These are phyloP conservation scores for Rhodotorula sp. DNA, from an alignment of 1,284 basidiomycete genomes.

Conservation along the genomic window DNA sequence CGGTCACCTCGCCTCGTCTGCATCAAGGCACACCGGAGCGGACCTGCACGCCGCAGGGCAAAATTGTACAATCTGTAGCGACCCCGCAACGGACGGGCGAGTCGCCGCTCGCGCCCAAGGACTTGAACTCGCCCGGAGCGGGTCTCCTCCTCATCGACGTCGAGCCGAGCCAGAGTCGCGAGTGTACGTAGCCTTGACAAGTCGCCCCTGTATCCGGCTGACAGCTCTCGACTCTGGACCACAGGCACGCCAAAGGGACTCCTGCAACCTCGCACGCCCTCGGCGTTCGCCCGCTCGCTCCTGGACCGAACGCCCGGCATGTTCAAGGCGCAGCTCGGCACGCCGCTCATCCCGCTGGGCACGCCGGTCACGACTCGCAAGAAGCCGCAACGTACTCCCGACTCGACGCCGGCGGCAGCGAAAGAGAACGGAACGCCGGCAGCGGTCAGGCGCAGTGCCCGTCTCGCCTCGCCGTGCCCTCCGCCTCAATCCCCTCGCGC, in stretches of 20 bases:
- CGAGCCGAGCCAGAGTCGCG: neutral
- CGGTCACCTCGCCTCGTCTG: no score
- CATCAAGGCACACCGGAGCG: no score
- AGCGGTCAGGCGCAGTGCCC: neutral
- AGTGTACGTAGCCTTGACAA: neutral
- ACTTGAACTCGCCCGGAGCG: neutral
- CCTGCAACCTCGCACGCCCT: neutral
- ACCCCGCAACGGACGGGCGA: neutral
- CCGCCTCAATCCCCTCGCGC: neutral
- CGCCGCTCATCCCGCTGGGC: slow-evolving; percentile 16
- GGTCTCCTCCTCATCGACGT: neutral
- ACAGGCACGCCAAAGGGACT: neutral
- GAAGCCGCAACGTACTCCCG: neutral
- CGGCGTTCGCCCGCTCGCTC: slow-evolving; percentile 17
- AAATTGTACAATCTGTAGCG: no score
- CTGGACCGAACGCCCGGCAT: slow-evolving; percentile 19
- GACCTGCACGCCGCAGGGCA: no score
- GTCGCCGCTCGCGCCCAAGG: neutral
- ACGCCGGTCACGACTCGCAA: slow-evolving; percentile 17
- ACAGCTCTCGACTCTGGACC: no score
- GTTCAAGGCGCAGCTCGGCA: slow-evolving; percentile 14
- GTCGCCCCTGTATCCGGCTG: no score
- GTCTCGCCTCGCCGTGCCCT: neutral
- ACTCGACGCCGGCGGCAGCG: no score
- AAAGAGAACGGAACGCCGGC: slow-evolving; percentile 12